These are phyloP conservation scores for Amanita exitialis DNA, from an alignment of 768 basidiomycete species.

Conservation along the genomic window DNA sequence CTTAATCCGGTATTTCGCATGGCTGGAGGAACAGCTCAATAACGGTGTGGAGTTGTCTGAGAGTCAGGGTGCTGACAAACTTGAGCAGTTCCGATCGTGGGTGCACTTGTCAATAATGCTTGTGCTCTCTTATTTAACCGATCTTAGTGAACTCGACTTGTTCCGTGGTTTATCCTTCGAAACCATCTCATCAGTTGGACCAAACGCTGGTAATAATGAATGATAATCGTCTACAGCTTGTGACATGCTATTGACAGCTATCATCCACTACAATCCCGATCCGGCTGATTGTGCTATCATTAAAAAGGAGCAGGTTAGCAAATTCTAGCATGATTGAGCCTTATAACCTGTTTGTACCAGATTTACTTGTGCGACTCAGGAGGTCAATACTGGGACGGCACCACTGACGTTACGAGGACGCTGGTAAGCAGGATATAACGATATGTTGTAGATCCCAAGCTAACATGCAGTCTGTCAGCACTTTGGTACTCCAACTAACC, in stretches of 20 bases:
- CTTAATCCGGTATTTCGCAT: constrained; percentile 82
- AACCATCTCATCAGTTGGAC: constrained; percentile 88
- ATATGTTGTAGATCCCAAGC: background rate
- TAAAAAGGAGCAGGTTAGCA: constrained; percentile 55
- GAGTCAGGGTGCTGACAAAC: constrained; percentile 65
- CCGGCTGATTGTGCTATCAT: constrained; percentile 65
- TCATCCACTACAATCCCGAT: constrained; percentile 90
- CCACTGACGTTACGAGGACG: constrained; percentile 90
- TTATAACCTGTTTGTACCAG: constrained; percentile 11
- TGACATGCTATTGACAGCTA: constrained; percentile 36
- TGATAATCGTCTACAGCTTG: background rate
- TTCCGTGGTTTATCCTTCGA: constrained; percentile 87
- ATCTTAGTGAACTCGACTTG: constrained; percentile 55
- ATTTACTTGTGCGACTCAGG: constrained; percentile 70
- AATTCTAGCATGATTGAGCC: background rate
- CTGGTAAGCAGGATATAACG: constrained; percentile 37
- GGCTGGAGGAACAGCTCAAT: constrained; percentile 81
- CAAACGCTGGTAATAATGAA: constrained; percentile 58
- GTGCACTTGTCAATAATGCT: constrained; percentile 15
- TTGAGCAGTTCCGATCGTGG: constrained; percentile 77
- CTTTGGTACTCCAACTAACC: constrained; percentile 75
- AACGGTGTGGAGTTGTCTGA: constrained; percentile 60
- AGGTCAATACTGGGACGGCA: constrained; percentile 88
- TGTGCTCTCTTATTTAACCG: background rate
- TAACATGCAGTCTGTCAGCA: constrained; percentile 39